Base-by-base conservation (phyloP, 306 rosid species). In the Casuarina cunninghamiana region DNA sequence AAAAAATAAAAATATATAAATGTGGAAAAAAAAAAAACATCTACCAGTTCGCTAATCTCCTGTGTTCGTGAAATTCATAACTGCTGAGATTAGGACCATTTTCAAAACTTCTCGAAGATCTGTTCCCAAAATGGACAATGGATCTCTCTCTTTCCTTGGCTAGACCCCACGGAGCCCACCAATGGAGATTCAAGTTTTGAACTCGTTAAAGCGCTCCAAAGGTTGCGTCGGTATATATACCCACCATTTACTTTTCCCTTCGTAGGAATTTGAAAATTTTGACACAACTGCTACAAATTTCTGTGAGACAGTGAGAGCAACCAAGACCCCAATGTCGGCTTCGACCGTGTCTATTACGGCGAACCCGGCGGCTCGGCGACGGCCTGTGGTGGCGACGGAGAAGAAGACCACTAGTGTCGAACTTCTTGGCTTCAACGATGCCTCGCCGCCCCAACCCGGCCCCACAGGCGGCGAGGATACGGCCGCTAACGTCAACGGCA, bases 331-430 rank as follows among this genome's bases (percentile, higher is more conserved):
- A 83, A 96, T 96, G 99, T 93, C 99, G 79, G 97, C 99, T 80
- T 93, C 99, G 81, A 91, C 97, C 54, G 92, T 91, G 13, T 93
- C 99, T 8, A 90, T 93, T 57, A 89, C 98, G 86, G 90, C 97
- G 69, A 91, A 85, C 80, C 97, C 98, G 79, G 83, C 88, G 71
- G 53, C 91, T 43, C 96, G 99, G 66, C 92, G 98, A 77, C 87
- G 97, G n/a, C 81, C 97, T 0, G 93, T 89, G 2, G 77, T 88
- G 68, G 76, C 73, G 26, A 39, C 83, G 78, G 97, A 92, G 39
- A 91, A 80, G 78, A 90, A 83, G 79, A 58, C 90, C 2, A 73
- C 84, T n/a, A 87, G 70, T 81, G 65, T 93, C 38, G 98, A 93
- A 72, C 73, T 96, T 66, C 84, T 87, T 51, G 81, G 71, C 6